Conservation (phyloP, 2,329 filamentous ascomycete genomes). For the Clarireedia sp. region DNA sequence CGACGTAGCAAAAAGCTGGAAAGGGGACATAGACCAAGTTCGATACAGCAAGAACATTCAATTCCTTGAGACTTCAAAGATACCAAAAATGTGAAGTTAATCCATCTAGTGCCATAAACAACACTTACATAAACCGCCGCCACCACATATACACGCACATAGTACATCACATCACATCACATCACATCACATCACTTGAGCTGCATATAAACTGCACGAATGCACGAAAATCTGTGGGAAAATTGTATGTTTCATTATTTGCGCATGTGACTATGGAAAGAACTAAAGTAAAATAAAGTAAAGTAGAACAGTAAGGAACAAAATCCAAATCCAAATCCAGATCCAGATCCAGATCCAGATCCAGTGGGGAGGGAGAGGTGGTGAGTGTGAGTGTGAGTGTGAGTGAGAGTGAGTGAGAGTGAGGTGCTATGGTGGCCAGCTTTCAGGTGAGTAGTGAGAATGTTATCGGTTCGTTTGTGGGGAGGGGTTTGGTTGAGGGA, state of each 20-base stretch:
- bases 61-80: too few species aligned
- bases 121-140: too few species aligned
- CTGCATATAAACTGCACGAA: too few species aligned
- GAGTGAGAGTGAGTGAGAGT: neutral
- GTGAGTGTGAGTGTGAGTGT: neutral
- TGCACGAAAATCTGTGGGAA: too few species aligned
- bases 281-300: neutral
- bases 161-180: neutral
- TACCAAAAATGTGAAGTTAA: too few species aligned
- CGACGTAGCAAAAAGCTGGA: too few species aligned
- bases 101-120: too few species aligned
- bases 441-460: slow-evolving; percentile 28
- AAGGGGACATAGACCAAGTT: too few species aligned
- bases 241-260: neutral
- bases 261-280: too few species aligned
- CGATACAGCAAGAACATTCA: too few species aligned
- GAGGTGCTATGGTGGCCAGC: too few species aligned
- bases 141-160: neutral
- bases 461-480: neutral
- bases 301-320: neutral
- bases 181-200: neutral
- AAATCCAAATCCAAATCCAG: neutral
- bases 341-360: slow-evolving; percentile 1
- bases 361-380: neutral
- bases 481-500: slow-evolving; percentile 1